A percentile compares a stretch with the other conserved stretches of the same genome.
Conservation (phyloP, 768 basidiomycete species). For the Kondoa malvinella region DNA sequence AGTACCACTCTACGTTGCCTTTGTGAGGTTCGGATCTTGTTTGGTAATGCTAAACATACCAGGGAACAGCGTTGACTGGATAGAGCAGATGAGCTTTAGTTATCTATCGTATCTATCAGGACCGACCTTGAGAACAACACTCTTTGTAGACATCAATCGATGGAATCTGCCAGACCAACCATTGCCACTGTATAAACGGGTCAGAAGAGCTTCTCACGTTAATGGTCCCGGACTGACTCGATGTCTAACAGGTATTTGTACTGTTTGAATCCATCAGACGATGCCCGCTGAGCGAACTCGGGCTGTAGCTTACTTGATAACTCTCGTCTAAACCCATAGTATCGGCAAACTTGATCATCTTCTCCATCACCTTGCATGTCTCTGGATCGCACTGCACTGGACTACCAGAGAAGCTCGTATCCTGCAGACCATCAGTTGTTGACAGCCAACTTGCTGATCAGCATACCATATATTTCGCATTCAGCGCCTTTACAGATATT, state of each 20-base stretch:
- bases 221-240: slow-evolving; percentile 26
- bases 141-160: slow-evolving; percentile 69
- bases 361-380: slow-evolving; percentile 24
- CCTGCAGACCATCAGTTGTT: slow-evolving; percentile 25
- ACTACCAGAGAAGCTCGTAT: slow-evolving; percentile 25
- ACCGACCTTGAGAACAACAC: slow-evolving; percentile 67
- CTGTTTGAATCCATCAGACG: slow-evolving; percentile 17
- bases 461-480: not conserved
- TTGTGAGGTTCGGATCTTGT: not conserved
- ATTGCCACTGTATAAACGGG: slow-evolving; percentile 64
- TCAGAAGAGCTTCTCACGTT: slow-evolving; percentile 37
- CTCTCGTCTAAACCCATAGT: slow-evolving; percentile 27
- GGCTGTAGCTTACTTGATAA: slow-evolving; percentile 20
- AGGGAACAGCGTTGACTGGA: not conserved
- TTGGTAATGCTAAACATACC: not conserved
- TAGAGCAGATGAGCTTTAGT: slow-evolving; percentile 40
- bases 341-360: slow-evolving; percentile 23
- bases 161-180: slow-evolving; percentile 49
- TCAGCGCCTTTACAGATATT: not conserved
- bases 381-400: slow-evolving; percentile 25
- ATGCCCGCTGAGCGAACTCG: slow-evolving; percentile 14
- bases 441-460: slow-evolving; percentile 14
- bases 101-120: slow-evolving; percentile 43
- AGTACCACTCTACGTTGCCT: not conserved
- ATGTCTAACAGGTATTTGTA: slow-evolving; percentile 24